Conservation (phyloP, 2,329 filamentous ascomycete genomes). For the Colletotrichum orchidophilum region DNA sequence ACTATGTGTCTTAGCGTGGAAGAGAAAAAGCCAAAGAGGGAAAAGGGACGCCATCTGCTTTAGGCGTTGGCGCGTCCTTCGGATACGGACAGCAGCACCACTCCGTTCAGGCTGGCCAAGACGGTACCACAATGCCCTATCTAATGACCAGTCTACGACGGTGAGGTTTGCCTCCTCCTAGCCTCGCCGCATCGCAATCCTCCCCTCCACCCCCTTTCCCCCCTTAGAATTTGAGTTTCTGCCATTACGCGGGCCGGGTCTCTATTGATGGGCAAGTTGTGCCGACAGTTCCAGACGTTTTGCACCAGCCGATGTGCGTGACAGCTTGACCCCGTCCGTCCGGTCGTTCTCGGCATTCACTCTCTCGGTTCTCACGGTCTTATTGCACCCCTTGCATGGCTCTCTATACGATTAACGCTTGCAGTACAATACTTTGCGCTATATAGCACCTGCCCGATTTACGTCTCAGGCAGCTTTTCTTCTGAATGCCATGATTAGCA, state of each 20-base stretch:
- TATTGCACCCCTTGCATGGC: slow-evolving; percentile 3
- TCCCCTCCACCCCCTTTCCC: neutral
- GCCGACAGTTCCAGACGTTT: slow-evolving; percentile 16
- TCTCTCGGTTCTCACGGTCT: slow-evolving; percentile 18
- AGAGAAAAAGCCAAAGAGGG: neutral
- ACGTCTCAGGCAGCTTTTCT: neutral
- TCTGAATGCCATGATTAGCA: neutral
- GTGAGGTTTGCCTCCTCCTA: neutral
- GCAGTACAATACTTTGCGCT: neutral
- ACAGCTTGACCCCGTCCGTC: slow-evolving; percentile 4
- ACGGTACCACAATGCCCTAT: neutral
- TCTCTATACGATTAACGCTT: neutral
- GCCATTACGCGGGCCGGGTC: slow-evolving; percentile 5
- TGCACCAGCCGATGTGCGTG: slow-evolving; percentile 6
- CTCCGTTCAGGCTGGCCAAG: neutral
- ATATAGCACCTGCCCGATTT: neutral
- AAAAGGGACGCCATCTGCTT: neutral
- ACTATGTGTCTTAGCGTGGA: neutral
- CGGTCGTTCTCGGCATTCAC: slow-evolving; percentile 18
- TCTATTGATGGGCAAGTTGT: slow-evolving; percentile 17
- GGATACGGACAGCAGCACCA: slow-evolving; percentile 1
- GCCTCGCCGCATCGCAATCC: neutral
- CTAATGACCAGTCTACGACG: neutral
- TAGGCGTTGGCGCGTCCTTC: neutral
- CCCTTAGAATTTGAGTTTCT: slow-evolving; percentile 1